Conservation (phyloP, 2,329 filamentous ascomycete genomes). For the Colletotrichum cuscutae region DNA sequence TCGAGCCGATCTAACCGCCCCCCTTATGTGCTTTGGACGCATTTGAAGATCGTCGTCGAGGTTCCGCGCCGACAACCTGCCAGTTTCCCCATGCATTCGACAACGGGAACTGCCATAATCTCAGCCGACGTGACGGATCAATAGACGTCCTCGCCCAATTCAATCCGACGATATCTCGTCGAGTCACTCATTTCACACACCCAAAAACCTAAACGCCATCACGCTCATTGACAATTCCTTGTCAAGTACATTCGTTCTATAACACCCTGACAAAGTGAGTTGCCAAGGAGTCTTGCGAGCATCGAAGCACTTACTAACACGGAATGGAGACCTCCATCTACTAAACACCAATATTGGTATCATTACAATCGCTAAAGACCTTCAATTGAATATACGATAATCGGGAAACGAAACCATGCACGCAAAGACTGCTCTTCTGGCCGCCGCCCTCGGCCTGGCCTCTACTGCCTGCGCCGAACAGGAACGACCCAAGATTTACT, state of each 20-base stretch:
- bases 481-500: conserved; percentile 64
- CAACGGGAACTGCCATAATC: conserved; percentile 14
- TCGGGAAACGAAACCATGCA: conserved; percentile 55
- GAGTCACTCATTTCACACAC: conserved; percentile 36
- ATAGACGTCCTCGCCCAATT: conserved; percentile 22
- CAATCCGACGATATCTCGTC: conserved; percentile 35
- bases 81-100: conserved; percentile 34
- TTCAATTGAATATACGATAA: conserved; percentile 7
- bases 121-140: conserved; percentile 24
- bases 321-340: background rate
- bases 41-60: conserved; percentile 26
- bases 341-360: conserved; percentile 17
- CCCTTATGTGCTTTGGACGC: conserved; percentile 18
- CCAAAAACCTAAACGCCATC: conserved; percentile 36
- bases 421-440: conserved; percentile 56
- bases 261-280: conserved; percentile 54
- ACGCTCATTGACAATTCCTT: conserved; percentile 63
- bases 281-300: conserved; percentile 23
- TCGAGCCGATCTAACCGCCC: conserved; percentile 2
- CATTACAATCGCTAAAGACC: conserved; percentile 33
- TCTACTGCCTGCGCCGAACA: conserved; percentile 57
- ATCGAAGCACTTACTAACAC: conserved; percentile 24
- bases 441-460: conserved; percentile 60
- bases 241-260: conserved; percentile 71
- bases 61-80: conserved; percentile 25